Evolutionary conservation across 176 grass and related monocot genomes (phyloP).

Genomic region (Pontederia paniculata): DNA sequence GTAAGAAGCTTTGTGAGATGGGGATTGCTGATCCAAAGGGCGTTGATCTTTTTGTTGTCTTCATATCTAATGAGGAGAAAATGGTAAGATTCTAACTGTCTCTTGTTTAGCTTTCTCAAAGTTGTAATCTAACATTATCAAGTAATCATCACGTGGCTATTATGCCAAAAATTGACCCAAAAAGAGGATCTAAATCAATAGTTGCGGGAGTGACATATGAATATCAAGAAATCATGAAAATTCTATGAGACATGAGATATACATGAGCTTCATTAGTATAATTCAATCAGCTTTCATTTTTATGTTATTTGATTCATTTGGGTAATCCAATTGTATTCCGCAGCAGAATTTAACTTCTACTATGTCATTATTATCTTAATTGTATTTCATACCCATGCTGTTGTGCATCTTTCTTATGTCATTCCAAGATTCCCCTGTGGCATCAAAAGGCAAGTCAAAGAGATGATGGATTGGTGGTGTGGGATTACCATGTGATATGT

Average conservation of each 20-base stretch:
- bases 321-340: not conserved
- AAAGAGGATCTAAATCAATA: too few relatives aligned
- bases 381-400: not conserved
- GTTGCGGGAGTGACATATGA: too few relatives aligned
- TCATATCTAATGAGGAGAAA: constrained; percentile 80
- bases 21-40: constrained; percentile 46
- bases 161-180: too few relatives aligned
- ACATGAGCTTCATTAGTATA: too few relatives aligned
- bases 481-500: constrained; percentile 97
- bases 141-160: not conserved
- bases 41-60: constrained; percentile 60
- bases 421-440: constrained; percentile 70
- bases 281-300: not conserved
- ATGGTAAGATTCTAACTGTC: constrained; percentile 28
- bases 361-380: not conserved
- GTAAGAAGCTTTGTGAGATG: constrained; percentile 46
- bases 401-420: not conserved
- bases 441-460: constrained; percentile 65
- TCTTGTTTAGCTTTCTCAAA: not conserved
- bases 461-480: constrained; percentile 53
- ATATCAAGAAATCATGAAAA: too few relatives aligned
- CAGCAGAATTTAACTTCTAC: not conserved
- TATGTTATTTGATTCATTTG: not conserved
- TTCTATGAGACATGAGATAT: too few relatives aligned
- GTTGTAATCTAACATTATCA: not conserved